Evolutionary conservation across 169 alveolate species (phyloP), one percentile per base, ranked within the genome.

Genomic region (Babesia caballi): DNA sequence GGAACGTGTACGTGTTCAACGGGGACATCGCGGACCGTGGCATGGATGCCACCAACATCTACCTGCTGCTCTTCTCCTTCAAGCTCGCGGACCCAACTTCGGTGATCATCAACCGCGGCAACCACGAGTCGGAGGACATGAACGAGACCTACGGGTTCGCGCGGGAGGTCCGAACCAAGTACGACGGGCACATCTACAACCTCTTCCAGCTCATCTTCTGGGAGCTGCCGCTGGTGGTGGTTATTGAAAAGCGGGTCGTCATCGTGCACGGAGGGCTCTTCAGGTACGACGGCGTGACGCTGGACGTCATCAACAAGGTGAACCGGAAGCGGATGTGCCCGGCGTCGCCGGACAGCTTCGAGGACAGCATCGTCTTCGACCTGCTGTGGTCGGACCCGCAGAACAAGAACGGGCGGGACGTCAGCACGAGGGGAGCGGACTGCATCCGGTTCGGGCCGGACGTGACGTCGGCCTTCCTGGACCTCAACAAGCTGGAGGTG

Each of bases 21-120:
- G 98, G 98, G 1, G 98, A 94, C 58, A 92, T 94, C 28, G 96
- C 96, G 0, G 98, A 94, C 67, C 84, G 98, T 12, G 98, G 98
- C 8, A 77, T 87, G 53, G 83, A 89, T 54, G 93, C 96, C 25
- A 89, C 94, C 15, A 95, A 93, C 69, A 93, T 92, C 19, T 89
- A 93, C 71, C 83, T 92, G 65, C 74, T 93, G 50, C 60, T 94
- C 59, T 92, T 93, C 76, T 85, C 93, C 27, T 94, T 93, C 85
- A 94, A 93, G 70, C 69, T 94, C 47, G 75, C 90, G 30, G 90
- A 87, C 80, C 95, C 95, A 36, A 83, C 75, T 19, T 84, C 92
- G 47, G 96, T 94, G 30, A 82, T 84, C 74, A 90, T 94, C 73
- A 91, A 93, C 72, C 66, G 97, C 35, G 97, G 97, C n/a, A 94